A percentile compares a stretch with the other conserved stretches of the same genome.
Conservation (phyloP, 768 basidiomycete species). For the Amanita rimosa region DNA sequence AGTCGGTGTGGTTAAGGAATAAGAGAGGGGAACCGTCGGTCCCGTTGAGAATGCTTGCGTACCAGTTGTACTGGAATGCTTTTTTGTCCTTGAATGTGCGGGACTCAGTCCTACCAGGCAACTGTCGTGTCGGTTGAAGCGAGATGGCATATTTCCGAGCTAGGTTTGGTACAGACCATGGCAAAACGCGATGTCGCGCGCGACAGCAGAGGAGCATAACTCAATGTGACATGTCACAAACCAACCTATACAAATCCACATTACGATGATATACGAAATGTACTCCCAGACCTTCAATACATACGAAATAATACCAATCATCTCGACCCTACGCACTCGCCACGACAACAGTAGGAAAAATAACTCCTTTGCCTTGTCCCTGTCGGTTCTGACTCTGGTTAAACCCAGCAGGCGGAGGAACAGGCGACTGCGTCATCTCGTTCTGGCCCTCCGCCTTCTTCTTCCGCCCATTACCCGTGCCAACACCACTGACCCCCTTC, state of each 20-base stretch:
- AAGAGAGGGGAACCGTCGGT: slow-evolving; percentile 52
- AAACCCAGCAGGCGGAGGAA: neutral
- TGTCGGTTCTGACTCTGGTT: slow-evolving; percentile 2
- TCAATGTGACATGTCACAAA: too few relatives aligned
- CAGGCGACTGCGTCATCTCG: slow-evolving; percentile 2
- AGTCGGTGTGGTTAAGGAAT: slow-evolving; percentile 70
- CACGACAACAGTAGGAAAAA: slow-evolving; percentile 3
- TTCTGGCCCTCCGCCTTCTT: slow-evolving; percentile 20
- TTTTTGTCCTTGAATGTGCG: slow-evolving; percentile 76
- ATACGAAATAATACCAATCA: slow-evolving; percentile 1
- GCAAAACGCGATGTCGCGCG: too few relatives aligned
- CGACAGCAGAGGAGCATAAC: slow-evolving; percentile 10
- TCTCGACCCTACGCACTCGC: neutral
- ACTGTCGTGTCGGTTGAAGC: slow-evolving; percentile 35
- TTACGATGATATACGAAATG: too few relatives aligned
- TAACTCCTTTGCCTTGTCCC: neutral
- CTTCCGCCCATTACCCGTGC: slow-evolving; percentile 36
- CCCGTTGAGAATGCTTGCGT: slow-evolving; percentile 56
- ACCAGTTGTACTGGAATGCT: slow-evolving; percentile 70
- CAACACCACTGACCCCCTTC: slow-evolving; percentile 27
- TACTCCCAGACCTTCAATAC: neutral
- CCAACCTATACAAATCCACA: too few relatives aligned
- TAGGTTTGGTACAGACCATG: slow-evolving; percentile 12
- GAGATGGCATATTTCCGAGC: slow-evolving; percentile 47
- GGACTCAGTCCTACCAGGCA: slow-evolving; percentile 41